phyloP scores from a whole-genome alignment of 371 early-diverging fungal genomes.

The Mucor sp. region DNA sequence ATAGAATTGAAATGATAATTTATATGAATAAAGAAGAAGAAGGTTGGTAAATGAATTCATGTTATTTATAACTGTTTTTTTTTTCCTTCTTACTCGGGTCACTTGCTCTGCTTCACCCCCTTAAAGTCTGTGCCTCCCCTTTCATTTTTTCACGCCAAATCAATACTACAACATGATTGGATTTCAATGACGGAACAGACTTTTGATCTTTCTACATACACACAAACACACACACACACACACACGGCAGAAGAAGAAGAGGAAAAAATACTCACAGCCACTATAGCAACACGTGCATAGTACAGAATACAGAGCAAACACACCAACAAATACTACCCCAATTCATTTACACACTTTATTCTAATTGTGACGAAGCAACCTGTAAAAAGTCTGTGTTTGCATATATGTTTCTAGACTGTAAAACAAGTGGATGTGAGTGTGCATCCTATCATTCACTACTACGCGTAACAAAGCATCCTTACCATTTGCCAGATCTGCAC shows the following conservation, averaged over 20 bases:
- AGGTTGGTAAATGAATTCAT: neutral
- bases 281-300: constrained; percentile 6
- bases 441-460: too few relatives aligned
- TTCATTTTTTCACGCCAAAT: neutral
- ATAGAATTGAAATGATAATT: neutral
- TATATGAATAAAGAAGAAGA: constrained; percentile 2
- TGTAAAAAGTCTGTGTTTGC: constrained; percentile 27
- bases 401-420: constrained; percentile 38
- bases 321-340: neutral
- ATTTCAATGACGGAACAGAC: constrained; percentile 13
- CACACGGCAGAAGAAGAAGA: neutral
- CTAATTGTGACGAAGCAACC: constrained; percentile 29
- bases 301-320: neutral
- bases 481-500: constrained; percentile 99
- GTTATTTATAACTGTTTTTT: neutral
- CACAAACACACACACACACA: neutral
- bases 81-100: constrained; percentile 1
- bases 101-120: neutral
- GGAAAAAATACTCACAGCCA: constrained; percentile 8
- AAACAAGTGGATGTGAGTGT: constrained; percentile 10
- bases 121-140: constrained; percentile 15
- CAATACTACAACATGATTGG: constrained; percentile 3
- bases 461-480: too few relatives aligned
- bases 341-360: constrained; percentile 19
- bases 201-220: neutral